Percentiles rank a stretch among this genome's conserved stretches.
Evolutionary conservation across 1,284 basidiomycete genomes (phyloP).

Genomic region (Irpex sp.): DNA sequence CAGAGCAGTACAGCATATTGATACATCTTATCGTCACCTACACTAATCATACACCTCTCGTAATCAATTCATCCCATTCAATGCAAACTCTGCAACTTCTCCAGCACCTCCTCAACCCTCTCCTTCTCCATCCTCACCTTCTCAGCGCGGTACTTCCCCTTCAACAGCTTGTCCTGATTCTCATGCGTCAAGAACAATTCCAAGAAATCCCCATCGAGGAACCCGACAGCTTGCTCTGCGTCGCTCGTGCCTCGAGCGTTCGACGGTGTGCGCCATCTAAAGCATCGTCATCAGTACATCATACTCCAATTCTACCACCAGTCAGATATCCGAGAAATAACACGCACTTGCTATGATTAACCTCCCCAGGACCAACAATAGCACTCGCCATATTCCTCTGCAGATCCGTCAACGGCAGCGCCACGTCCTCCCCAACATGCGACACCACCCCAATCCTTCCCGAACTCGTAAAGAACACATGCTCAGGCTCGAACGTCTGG

Average conservation of each 20-base stretch:
- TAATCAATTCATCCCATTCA: slow-evolving; percentile 22
- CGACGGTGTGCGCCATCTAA: slow-evolving; percentile 68
- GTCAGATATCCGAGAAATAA: not conserved
- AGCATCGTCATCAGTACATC: not conserved
- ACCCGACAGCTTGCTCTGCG: slow-evolving; percentile 59
- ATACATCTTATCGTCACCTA: not conserved
- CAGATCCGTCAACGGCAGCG: slow-evolving; percentile 67
- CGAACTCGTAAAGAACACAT: slow-evolving; percentile 76
- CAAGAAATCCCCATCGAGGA: slow-evolving; percentile 88
- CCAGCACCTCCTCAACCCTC: slow-evolving; percentile 48
- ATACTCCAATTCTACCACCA: not conserved
- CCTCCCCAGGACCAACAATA: slow-evolving; percentile 51
- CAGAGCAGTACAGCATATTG: not conserved
- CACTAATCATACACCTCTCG: not conserved
- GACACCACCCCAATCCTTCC: slow-evolving; percentile 81
- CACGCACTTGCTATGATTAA: slow-evolving; percentile 63
- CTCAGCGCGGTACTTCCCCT: slow-evolving; percentile 55
- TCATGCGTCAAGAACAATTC: slow-evolving; percentile 58
- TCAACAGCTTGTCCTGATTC: slow-evolving; percentile 40
- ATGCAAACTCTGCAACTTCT: slow-evolving; percentile 63
- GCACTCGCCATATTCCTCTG: slow-evolving; percentile 74
- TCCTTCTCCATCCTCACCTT: slow-evolving; percentile 40
- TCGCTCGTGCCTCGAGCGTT: slow-evolving; percentile 51
- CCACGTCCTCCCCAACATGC: slow-evolving; percentile 55
- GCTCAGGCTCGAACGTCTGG: slow-evolving; percentile 44